These are phyloP conservation scores for Microcera coccophila DNA, from an alignment of 2,329 filamentous ascomycete genomes.

Conservation along the genomic window DNA sequence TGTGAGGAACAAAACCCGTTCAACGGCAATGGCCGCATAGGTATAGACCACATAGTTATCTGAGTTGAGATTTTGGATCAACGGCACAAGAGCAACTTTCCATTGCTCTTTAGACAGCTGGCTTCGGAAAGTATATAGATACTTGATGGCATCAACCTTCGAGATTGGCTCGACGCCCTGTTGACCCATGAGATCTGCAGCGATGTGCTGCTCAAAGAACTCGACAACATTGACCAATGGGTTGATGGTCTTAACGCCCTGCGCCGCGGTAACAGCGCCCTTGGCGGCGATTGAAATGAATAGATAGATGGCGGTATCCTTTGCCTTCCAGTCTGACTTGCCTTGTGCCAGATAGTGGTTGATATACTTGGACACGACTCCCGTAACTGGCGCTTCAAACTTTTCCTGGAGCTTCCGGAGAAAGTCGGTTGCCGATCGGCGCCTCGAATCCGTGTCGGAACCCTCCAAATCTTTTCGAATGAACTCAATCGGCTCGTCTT, in stretches of 20 bases:
- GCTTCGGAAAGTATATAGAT: constrained; percentile 93
- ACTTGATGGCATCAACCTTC: constrained; percentile 98
- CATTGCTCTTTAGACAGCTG: constrained; percentile 90
- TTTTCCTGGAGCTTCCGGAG: constrained; percentile 82
- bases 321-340: constrained; percentile 88
- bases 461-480: constrained; percentile 93
- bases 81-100: constrained; percentile 80
- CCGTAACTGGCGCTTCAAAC: constrained; percentile 80
- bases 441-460: constrained; percentile 89
- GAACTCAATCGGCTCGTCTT: constrained; percentile 98
- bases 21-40: constrained; percentile 94
- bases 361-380: constrained; percentile 83
- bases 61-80: constrained; percentile 87
- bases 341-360: constrained; percentile 78
- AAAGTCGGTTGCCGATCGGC: constrained; percentile 92
- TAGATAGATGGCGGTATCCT: constrained; percentile 96
- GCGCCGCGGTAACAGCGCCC: constrained; percentile 77
- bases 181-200: constrained; percentile 75
- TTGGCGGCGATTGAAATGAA: constrained; percentile 93
- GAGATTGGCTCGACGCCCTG: constrained; percentile 73
- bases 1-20: constrained; percentile 80
- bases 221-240: constrained; percentile 82
- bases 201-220: constrained; percentile 92
- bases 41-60: constrained; percentile 96
- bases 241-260: constrained; percentile 90